Base-by-base conservation (phyloP, 2,329 filamentous ascomycete species). In the Ophioceras dolichostomum region DNA sequence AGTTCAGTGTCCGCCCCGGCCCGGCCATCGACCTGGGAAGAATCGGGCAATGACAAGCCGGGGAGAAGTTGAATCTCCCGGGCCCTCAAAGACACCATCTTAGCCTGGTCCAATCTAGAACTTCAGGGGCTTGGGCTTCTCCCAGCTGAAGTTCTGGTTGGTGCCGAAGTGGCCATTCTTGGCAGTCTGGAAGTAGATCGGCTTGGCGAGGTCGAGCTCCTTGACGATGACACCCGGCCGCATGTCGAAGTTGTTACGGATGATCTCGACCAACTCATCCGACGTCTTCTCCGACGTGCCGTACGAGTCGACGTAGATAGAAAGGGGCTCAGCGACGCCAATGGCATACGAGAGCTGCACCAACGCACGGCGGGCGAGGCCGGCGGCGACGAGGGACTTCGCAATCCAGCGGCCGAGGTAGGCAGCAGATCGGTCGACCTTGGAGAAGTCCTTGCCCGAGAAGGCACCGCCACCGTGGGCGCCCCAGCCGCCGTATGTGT, bases 391-490 rank as follows among this genome's bases (percentile, higher is more conserved):
- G 48, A 98, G 77, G 30, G 91, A 98, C 78, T 98, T 98, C 69
- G 91, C 91, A 63, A 98, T 88, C 91, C 91, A 98, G 62, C 91
- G 87, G 51, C 76, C 88, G 52, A 96, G 79, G 71, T 98, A 98
- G 57, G 91, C 91, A 49, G 91, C 91, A 38, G 91, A 96, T 55
- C 91, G 85, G 62, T 98, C 91, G 67, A 98, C 91, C 79, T 98
- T 98, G 76, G 87, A 95, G 79, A 95, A 98, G 66, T 98, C 91
- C 82, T 98, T 98, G 58, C 91, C 91, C 56, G 91, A 96, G 83
- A 98, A 98, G 64, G 91, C 91, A 82, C 91, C 91, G 74, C 91
- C 91, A 75, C 91, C 91, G 76, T 98, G 91, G 54, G 91, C 91
- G 70, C 91, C 91, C 91, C 91, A 96, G 57, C 91, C 91, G 73